Evolutionary conservation across 2,329 filamentous ascomycete species (phyloP).

Genomic region (Monosporascus sp.): DNA sequence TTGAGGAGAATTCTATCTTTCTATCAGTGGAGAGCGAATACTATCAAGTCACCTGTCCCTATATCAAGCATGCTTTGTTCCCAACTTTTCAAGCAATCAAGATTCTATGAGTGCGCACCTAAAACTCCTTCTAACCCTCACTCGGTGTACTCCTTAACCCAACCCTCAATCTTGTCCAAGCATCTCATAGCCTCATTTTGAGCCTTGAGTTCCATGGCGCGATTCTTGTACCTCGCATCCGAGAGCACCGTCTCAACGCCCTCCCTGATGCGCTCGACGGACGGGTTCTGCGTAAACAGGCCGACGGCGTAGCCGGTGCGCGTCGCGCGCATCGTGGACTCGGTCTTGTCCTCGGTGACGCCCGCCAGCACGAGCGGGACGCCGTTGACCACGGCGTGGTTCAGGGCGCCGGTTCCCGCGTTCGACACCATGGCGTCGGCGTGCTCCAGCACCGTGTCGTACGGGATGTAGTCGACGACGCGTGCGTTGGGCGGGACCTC

Average conservation of each 20-base stretch:
- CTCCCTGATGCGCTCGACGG: constrained; percentile 5
- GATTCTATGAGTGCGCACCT: too few relatives aligned
- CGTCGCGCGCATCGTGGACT: constrained; percentile 36
- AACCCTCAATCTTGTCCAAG: constrained; percentile 13
- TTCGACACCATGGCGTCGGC: constrained; percentile 25
- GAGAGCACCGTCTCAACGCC: constrained; percentile 8
- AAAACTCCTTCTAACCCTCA: constrained; percentile 1
- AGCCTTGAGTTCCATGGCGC: constrained; percentile 20
- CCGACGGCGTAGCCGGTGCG: constrained; percentile 42
- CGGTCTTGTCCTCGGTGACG: constrained; percentile 18
- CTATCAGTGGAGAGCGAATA: too few relatives aligned
- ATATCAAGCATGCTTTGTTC: too few relatives aligned
- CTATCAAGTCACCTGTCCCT: too few relatives aligned
- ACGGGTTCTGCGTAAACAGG: constrained; percentile 30
- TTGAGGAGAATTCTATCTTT: too few relatives aligned
- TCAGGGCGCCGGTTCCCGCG: constrained; percentile 11
- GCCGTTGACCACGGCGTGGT: constrained; percentile 32
- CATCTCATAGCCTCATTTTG: constrained; percentile 28
- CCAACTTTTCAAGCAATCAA: too few relatives aligned
- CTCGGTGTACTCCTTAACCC: constrained; percentile 23
- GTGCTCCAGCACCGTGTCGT: constrained; percentile 38
- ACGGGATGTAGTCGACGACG: constrained; percentile 43
- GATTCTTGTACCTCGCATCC: constrained; percentile 4
- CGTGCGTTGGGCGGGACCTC: constrained; percentile 32
- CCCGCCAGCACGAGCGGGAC: constrained; percentile 13